Conservation (phyloP, 176 grass and related monocot genomes). For the Secale cereale region DNA sequence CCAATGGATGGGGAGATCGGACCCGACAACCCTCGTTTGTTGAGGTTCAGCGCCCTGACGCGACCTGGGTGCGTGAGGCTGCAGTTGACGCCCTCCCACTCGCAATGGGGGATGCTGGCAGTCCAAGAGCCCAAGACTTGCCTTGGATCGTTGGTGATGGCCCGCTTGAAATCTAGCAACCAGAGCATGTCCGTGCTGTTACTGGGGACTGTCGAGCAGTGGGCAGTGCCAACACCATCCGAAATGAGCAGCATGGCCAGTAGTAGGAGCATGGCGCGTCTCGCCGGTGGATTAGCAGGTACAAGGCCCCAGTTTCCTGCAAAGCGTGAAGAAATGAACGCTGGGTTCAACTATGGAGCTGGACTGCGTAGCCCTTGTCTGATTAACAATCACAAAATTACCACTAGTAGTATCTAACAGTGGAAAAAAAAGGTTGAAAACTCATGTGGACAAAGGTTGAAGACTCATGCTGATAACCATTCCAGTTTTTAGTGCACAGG, state of each 20-base stretch:
- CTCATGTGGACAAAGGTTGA: too few species aligned
- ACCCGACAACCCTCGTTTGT: not conserved
- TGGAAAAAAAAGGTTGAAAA: too few species aligned
- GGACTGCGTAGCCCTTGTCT: not conserved
- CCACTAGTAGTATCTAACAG: too few species aligned
- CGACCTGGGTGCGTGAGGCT: not conserved
- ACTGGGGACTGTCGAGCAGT: not conserved
- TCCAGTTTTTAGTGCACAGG: too few species aligned
- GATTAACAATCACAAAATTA: not conserved
- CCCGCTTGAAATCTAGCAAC: too few species aligned
- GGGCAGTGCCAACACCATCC: not conserved
- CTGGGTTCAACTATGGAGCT: not conserved
- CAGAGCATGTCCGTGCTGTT: too few species aligned
- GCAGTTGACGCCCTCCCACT: not conserved
- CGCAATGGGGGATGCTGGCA: not conserved
- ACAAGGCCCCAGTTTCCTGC: too few species aligned
- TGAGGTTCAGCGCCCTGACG: fast-evolving
- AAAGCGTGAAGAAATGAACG: not conserved
- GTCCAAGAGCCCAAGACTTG: too few species aligned
- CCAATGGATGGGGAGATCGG: not conserved
- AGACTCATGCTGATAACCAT: too few species aligned
- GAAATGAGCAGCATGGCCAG: not conserved
- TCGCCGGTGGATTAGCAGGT: too few species aligned
- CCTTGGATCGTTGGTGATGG: too few species aligned
- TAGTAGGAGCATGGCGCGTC: not conserved